phyloP scores from a whole-genome alignment of 2,329 filamentous ascomycete species.

The Ophiostoma novo-ulmi region DNA sequence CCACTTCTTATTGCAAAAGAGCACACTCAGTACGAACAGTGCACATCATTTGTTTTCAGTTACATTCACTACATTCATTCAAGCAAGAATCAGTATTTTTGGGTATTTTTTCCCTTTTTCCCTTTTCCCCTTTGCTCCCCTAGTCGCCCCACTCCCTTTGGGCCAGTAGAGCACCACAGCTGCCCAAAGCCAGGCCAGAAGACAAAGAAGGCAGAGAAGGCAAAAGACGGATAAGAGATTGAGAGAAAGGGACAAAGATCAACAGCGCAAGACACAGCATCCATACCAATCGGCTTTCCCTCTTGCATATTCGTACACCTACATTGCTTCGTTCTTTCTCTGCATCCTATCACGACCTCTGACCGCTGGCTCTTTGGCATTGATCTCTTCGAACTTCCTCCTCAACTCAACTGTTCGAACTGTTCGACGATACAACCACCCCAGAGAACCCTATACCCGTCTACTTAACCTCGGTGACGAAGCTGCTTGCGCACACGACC shows the following conservation, averaged over 20 bases:
- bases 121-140: slow-evolving; percentile 1
- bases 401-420: background rate
- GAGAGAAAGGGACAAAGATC: background rate
- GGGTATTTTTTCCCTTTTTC: background rate
- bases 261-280: background rate
- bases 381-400: background rate
- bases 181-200: slow-evolving; percentile 4
- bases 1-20: background rate
- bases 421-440: background rate
- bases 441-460: background rate
- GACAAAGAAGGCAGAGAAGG: background rate
- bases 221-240: background rate
- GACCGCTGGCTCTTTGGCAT: background rate
- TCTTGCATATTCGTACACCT: background rate
- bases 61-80: background rate
- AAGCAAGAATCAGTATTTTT: background rate
- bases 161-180: slow-evolving; percentile 5
- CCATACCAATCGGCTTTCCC: background rate
- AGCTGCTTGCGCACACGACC: slow-evolving; percentile 16
- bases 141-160: background rate
- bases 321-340: background rate
- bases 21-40: background rate
- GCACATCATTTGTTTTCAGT: background rate
- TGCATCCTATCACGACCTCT: background rate
- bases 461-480: background rate